A percentile compares a stretch with the other conserved stretches of the same genome.
Conservation (phyloP, 208 protist species). For the Wallacemonas collosoma region DNA sequence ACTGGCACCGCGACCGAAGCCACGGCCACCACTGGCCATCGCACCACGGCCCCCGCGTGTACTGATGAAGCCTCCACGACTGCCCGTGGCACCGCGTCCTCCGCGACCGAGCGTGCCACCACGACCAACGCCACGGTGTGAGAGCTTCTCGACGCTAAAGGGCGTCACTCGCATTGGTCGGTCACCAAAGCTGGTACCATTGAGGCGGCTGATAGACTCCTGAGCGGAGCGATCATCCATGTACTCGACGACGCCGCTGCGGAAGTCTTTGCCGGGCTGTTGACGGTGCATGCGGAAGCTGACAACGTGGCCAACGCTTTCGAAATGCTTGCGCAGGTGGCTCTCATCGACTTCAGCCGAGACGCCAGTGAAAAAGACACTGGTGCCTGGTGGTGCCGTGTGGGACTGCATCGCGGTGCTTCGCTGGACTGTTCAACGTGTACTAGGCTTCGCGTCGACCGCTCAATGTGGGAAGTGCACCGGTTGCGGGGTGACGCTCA, state of each 20-base stretch:
- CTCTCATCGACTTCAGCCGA: conserved; percentile 59
- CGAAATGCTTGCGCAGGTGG: conserved; percentile 80
- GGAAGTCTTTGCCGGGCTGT: conserved; percentile 67
- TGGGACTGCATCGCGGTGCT: neutral
- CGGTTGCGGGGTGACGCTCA: too few relatives aligned
- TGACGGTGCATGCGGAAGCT: conserved; percentile 70
- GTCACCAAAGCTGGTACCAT: conserved; percentile 73
- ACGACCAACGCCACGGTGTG: conserved; percentile 20
- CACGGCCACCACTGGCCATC: conserved; percentile 17
- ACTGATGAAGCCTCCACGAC: neutral
- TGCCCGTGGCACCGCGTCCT: conserved; percentile 18
- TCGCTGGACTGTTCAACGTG: neutral
- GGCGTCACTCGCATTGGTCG: conserved; percentile 65
- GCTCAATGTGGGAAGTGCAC: neutral
- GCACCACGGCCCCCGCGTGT: neutral
- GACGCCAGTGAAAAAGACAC: conserved; percentile 88
- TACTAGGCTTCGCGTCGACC: neutral
- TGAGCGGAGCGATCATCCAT: conserved; percentile 72
- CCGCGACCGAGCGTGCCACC: conserved; percentile 23
- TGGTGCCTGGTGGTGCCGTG: neutral
- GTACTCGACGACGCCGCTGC: conserved; percentile 81
- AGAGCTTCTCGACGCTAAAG: conserved; percentile 27
- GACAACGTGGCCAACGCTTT: conserved; percentile 80
- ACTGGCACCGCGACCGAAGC: conserved; percentile 17
- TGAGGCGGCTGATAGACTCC: conserved; percentile 76